A percentile compares a stretch with the other conserved stretches of the same genome.
Evolutionary conservation across 768 basidiomycete genomes (phyloP).

Genomic region (Xanthoconium purpureum): DNA sequence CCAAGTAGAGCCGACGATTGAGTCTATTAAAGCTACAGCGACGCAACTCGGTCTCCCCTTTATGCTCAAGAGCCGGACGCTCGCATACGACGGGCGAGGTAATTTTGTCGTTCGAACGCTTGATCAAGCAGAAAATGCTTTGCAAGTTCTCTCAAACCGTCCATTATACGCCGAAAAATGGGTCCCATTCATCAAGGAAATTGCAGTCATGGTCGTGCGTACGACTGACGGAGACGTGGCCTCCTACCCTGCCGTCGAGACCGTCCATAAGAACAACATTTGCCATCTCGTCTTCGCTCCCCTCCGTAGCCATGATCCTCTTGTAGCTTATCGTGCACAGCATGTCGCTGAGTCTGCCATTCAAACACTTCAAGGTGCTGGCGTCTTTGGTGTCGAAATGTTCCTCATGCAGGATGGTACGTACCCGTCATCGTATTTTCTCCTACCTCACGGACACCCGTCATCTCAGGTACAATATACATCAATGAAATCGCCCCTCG

Average conservation of each 20-base stretch:
- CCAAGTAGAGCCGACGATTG: constrained; percentile 50
- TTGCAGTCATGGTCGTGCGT: constrained; percentile 96
- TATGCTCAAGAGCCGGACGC: constrained; percentile 94
- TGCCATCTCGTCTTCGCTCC: constrained; percentile 93
- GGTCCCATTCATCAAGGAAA: constrained; percentile 84
- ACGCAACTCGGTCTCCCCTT: constrained; percentile 73
- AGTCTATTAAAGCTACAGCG: constrained; percentile 52
- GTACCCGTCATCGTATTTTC: constrained; percentile 15
- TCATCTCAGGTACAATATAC: constrained; percentile 58
- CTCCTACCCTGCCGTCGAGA: constrained; percentile 93
- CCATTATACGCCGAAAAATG: constrained; percentile 93
- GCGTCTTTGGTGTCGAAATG: constrained; percentile 98
- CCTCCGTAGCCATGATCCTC: constrained; percentile 56
- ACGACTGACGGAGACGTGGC: constrained; percentile 66
- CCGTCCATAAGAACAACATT: constrained; percentile 89
- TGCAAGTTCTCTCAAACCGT: constrained; percentile 54
- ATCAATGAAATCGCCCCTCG: constrained; percentile 98
- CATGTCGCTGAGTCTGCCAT: constrained; percentile 78
- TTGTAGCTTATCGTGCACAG: constrained; percentile 59
- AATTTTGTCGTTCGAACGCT: constrained; percentile 73
- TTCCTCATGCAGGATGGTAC: constrained; percentile 86
- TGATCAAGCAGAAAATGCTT: constrained; percentile 49
- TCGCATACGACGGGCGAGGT: constrained; percentile 95
- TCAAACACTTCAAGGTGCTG: constrained; percentile 77
- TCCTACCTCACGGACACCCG: not conserved